Evolutionary conservation across 2,329 filamentous ascomycete species (phyloP).

Genomic region (Thelonectria olida): DNA sequence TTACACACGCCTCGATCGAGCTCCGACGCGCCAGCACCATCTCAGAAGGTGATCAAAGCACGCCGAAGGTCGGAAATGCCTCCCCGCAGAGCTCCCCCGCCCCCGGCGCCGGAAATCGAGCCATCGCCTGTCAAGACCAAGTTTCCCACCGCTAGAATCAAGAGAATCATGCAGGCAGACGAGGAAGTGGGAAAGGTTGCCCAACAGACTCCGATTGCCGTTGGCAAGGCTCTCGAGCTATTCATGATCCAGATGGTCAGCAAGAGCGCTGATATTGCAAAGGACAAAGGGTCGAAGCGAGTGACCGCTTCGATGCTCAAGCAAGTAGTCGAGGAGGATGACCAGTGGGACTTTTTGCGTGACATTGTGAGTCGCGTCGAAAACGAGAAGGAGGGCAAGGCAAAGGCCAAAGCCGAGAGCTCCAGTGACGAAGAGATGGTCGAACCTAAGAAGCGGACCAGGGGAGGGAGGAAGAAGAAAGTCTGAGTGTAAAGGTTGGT

Average conservation of each 20-base stretch:
- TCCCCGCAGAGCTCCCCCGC: conserved; percentile 46
- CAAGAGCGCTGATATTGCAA: conserved; percentile 86
- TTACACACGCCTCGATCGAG: conserved; percentile 16
- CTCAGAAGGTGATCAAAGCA: background rate
- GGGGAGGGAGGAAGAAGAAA: conserved; percentile 62
- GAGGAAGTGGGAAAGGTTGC: conserved; percentile 99
- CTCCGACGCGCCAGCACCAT: conserved; percentile 15
- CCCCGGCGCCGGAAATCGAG: conserved; percentile 55
- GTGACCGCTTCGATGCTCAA: conserved; percentile 93
- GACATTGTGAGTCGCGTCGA: conserved; percentile 91
- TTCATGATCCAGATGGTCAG: conserved; percentile 97
- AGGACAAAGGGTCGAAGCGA: conserved; percentile 84
- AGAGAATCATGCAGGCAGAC: conserved; percentile 99
- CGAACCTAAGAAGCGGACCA: conserved; percentile 59
- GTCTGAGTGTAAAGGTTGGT: conserved; percentile 29
- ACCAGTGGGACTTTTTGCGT: conserved; percentile 92
- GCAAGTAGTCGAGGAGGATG: conserved; percentile 85
- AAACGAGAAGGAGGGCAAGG: conserved; percentile 59
- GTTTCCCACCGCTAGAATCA: conserved; percentile 96
- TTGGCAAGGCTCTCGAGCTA: conserved; percentile 93
- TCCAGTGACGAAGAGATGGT: conserved; percentile 60
- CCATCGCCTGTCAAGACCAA: conserved; percentile 88
- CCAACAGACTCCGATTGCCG: conserved; percentile 95
- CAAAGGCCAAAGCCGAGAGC: conserved; percentile 60
- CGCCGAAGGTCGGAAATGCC: conserved; percentile 43